phyloP scores from a whole-genome alignment of 176 grass and related monocot genomes.

The Aegilops longissima region DNA sequence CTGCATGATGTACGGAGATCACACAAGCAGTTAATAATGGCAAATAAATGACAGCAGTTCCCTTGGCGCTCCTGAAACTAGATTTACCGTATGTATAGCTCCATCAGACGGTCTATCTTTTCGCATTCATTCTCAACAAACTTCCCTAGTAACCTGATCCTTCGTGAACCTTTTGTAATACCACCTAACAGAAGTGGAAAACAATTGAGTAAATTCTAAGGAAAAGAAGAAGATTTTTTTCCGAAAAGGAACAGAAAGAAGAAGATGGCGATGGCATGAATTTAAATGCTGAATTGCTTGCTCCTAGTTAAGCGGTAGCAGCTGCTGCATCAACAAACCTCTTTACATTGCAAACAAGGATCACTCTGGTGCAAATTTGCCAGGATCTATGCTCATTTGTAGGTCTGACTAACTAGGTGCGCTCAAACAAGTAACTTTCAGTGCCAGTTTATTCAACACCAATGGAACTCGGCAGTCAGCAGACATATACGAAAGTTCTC shows the following conservation, averaged over 20 bases:
- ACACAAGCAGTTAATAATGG: slow-evolving; percentile 20
- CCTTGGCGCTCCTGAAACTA: slow-evolving; percentile 13
- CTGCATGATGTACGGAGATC: slow-evolving; percentile 37
- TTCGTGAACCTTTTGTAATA: slow-evolving; percentile 87
- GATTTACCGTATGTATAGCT: slow-evolving; percentile 73
- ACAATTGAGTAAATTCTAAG: background rate
- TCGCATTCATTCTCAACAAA: slow-evolving; percentile 98
- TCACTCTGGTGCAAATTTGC: background rate
- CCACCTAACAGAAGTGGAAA: slow-evolving; percentile 52
- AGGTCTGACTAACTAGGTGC: background rate
- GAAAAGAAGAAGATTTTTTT: no score
- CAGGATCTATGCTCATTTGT: background rate
- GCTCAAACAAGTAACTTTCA: background rate
- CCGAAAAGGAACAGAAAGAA: no score
- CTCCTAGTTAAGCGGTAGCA: no score
- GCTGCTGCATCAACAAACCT: background rate
- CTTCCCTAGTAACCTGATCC: slow-evolving; percentile 84
- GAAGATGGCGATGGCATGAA: background rate
- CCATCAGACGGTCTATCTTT: slow-evolving; percentile 96
- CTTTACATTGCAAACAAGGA: background rate
- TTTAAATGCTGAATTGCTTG: no score
- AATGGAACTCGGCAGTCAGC: background rate
- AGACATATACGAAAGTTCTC: no score
- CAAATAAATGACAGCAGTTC: background rate
- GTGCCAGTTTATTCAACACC: background rate